phyloP scores from a whole-genome alignment of 2,329 filamentous ascomycete genomes.

The Elsinoe necatrix region DNA sequence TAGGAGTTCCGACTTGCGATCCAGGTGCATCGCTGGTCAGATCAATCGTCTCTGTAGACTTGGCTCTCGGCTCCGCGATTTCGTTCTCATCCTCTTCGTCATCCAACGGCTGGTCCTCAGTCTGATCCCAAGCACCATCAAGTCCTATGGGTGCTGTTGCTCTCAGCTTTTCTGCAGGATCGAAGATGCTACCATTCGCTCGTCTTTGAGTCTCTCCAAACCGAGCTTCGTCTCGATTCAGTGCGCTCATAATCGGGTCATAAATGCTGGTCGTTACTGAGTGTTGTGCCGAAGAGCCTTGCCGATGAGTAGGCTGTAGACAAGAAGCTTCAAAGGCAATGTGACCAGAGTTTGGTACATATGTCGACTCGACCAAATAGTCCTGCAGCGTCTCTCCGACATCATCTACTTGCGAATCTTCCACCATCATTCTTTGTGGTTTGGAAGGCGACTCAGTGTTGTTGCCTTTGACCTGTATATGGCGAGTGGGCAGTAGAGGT shows the following conservation, averaged over 20 bases:
- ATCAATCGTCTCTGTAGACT: constrained; percentile 12
- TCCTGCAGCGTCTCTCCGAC: constrained; percentile 11
- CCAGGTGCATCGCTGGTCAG: constrained; percentile 8
- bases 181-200: not conserved
- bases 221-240: constrained; percentile 18
- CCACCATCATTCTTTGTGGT: constrained; percentile 13
- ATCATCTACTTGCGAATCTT: constrained; percentile 18
- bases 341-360: not conserved
- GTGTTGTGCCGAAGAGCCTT: constrained; percentile 3
- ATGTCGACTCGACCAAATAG: not conserved
- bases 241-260: constrained; percentile 18
- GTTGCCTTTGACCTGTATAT: constrained; percentile 3
- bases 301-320: not conserved
- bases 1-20: constrained; percentile 5
- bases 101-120: not conserved
- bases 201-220: constrained; percentile 17
- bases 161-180: not conserved
- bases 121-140: not conserved
- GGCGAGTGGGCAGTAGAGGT: not conserved
- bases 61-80: not conserved
- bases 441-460: constrained; percentile 1
- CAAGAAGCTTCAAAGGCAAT: not conserved
- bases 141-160: not conserved
- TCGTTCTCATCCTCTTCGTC: not conserved
- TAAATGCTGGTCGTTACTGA: constrained; percentile 11